These are phyloP conservation scores for Stephania cephalantha DNA, from an alignment of 164 flowering plant genomes.

Conservation along the genomic window DNA sequence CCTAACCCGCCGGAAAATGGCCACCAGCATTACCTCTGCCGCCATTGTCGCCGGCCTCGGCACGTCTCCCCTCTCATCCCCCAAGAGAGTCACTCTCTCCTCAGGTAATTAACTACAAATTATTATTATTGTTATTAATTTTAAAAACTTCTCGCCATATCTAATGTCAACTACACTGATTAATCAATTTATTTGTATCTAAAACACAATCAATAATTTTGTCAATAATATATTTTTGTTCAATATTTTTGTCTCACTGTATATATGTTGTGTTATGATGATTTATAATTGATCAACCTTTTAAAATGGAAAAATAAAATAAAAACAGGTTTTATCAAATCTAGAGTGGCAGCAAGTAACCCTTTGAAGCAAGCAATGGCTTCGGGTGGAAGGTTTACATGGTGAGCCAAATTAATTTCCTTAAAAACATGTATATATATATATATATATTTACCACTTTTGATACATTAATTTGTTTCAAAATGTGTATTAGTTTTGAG, in stretches of 20 bases:
- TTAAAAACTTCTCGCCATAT: too few species aligned
- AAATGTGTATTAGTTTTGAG: conserved; percentile 36
- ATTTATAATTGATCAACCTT: background rate
- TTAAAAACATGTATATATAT: background rate
- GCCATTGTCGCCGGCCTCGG: conserved; percentile 48
- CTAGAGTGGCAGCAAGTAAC: conserved; percentile 39
- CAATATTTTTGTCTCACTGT: too few species aligned
- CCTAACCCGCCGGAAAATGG: conserved; percentile 16
- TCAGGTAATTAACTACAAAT: conserved; percentile 28
- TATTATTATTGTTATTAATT: too few species aligned
- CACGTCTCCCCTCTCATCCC: conserved; percentile 30
- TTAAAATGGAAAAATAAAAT: background rate
- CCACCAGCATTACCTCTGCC: conserved; percentile 27
- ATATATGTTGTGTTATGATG: too few species aligned
- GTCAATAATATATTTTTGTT: too few species aligned
- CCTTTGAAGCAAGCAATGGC: conserved; percentile 39
- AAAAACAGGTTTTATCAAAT: conserved; percentile 46
- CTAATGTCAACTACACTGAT: too few species aligned
- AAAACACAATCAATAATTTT: too few species aligned
- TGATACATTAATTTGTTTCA: background rate
- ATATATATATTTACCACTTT: too few species aligned
- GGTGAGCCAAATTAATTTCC: conserved; percentile 33
- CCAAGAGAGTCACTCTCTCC: conserved; percentile 27
- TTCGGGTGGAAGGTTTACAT: conserved; percentile 53
- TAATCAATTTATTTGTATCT: too few species aligned